These are phyloP conservation scores for Amphicarpaea edgeworthii DNA, from an alignment of 306 rosid genomes.

Conservation along the genomic window DNA sequence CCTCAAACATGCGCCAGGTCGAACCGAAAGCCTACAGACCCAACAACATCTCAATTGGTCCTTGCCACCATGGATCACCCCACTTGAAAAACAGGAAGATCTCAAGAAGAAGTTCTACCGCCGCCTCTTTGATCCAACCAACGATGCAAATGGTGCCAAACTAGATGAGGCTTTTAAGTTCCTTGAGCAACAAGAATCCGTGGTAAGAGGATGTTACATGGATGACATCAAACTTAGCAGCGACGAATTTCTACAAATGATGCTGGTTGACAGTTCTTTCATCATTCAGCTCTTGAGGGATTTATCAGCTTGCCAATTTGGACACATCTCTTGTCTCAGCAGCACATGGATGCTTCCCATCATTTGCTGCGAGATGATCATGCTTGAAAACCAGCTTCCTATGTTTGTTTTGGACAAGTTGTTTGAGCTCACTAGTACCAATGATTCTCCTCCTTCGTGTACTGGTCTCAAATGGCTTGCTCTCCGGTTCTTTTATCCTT, in stretches of 20 bases:
- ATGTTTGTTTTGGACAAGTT: constrained; percentile 47
- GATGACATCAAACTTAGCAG: constrained; percentile 36
- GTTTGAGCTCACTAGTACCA: constrained; percentile 39
- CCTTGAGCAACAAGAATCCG: constrained; percentile 28
- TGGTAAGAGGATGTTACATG: constrained; percentile 39
- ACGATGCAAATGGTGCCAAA: not conserved
- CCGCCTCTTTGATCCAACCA: constrained; percentile 29
- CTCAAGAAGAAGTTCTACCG: constrained; percentile 37
- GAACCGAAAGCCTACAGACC: constrained; percentile 50
- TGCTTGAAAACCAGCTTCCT: constrained; percentile 65
- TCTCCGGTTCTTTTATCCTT: constrained; percentile 49
- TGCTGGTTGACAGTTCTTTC: constrained; percentile 51
- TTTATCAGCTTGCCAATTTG: not conserved
- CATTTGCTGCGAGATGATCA: constrained; percentile 49
- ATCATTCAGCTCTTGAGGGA: constrained; percentile 50
- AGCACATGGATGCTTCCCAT: constrained; percentile 58
- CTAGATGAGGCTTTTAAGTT: too few relatives aligned
- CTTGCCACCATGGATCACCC: constrained; percentile 43
- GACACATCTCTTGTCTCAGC: constrained; percentile 25
- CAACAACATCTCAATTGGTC: constrained; percentile 51
- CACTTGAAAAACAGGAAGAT: constrained; percentile 33
- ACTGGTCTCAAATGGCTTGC: constrained; percentile 40
- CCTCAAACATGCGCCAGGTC: not conserved
- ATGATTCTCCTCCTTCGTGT: not conserved
- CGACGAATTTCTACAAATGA: constrained; percentile 50